phyloP scores from a whole-genome alignment of 2,329 filamentous ascomycete genomes.

The Macrophomina pseudophaseolina region DNA sequence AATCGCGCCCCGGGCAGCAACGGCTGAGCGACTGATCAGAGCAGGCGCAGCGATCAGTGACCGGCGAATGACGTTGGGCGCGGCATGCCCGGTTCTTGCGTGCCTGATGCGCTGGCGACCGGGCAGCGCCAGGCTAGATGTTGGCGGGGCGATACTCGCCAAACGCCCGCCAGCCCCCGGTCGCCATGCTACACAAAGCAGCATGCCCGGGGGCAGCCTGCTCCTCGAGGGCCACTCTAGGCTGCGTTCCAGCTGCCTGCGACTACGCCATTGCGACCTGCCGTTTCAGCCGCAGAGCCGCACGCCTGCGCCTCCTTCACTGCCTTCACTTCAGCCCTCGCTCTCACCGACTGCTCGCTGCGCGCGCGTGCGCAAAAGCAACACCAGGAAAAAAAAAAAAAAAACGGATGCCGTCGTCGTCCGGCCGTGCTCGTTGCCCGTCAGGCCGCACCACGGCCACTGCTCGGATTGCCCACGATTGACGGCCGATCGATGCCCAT shows the following conservation, averaged over 20 bases:
- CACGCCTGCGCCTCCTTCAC: constrained; percentile 1
- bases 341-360: neutral
- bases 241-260: constrained; percentile 15
- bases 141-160: constrained; percentile 11
- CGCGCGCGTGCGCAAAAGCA: neutral
- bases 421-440: neutral
- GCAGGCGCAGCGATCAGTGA: constrained; percentile 23
- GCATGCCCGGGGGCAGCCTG: neutral
- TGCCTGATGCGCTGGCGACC: constrained; percentile 15
- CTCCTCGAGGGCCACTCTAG: neutral
- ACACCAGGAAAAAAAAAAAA: neutral
- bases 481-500: constrained; percentile 21
- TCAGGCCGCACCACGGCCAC: constrained; percentile 14
- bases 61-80: constrained; percentile 23
- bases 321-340: neutral
- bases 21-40: constrained; percentile 25
- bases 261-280: constrained; percentile 9
- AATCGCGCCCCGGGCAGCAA: constrained; percentile 22
- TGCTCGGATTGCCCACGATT: constrained; percentile 18
- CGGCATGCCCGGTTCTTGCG: constrained; percentile 16
- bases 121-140: constrained; percentile 1
- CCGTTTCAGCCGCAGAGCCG: constrained; percentile 25
- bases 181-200: too few relatives aligned
- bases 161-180: neutral
- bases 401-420: neutral